Evolutionary conservation across 441 rosid genomes (phyloP).

Genomic region (Croton setiger): DNA sequence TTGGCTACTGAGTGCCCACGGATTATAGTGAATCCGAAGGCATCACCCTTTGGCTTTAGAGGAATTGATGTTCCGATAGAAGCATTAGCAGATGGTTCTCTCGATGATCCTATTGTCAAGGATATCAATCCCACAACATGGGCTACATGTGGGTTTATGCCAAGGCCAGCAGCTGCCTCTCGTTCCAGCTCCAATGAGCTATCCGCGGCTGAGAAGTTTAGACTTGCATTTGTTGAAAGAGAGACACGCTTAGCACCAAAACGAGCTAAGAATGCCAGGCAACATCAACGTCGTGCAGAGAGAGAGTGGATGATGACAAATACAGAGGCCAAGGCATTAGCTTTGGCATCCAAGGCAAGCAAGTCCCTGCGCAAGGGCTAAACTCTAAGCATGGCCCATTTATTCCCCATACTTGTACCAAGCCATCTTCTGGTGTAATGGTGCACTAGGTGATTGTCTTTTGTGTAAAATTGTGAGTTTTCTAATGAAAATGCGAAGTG

Average conservation of each 20-base stretch:
- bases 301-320: constrained; percentile 61
- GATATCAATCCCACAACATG: constrained; percentile 70
- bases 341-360: constrained; percentile 54
- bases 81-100: constrained; percentile 49
- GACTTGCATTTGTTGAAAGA: constrained; percentile 81
- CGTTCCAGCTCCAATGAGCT: constrained; percentile 44
- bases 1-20: constrained; percentile 69
- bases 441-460: neutral
- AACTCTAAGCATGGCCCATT: neutral
- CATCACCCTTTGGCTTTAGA: constrained; percentile 52
- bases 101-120: constrained; percentile 57
- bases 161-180: constrained; percentile 28
- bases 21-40: constrained; percentile 72
- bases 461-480: neutral
- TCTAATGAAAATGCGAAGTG: no score
- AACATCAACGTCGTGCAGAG: constrained; percentile 81
- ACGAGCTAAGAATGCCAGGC: constrained; percentile 89
- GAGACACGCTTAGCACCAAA: constrained; percentile 85
- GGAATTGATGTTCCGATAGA: constrained; percentile 55
- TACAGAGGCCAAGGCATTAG: constrained; percentile 57
- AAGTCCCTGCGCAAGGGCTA: constrained; percentile 50
- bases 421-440: neutral
- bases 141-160: constrained; percentile 35
- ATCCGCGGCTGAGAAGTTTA: constrained; percentile 79
- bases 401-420: neutral